These are phyloP conservation scores for Capsicum chinense DNA, from an alignment of 257 asterid species.

Conservation along the genomic window DNA sequence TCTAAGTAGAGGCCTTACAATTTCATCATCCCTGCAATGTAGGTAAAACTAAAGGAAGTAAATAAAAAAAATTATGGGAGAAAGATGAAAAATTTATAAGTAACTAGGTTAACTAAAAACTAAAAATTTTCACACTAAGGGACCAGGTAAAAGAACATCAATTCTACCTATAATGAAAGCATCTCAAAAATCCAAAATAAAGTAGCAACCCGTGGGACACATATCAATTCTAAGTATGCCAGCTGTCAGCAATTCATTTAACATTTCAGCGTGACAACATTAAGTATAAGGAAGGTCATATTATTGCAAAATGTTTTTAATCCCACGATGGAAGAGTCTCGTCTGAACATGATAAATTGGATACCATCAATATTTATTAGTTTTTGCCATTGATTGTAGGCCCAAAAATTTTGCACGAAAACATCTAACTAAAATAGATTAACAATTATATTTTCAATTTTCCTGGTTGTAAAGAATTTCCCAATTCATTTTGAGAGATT, in stretches of 20 bases:
- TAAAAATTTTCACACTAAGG: not conserved
- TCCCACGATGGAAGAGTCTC: not conserved
- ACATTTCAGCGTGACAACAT: not conserved
- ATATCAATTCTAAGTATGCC: not conserved
- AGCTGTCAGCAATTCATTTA: not conserved
- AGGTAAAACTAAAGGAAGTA: not conserved
- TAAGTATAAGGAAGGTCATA: not conserved
- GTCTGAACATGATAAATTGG: not conserved
- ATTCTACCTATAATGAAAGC: not conserved
- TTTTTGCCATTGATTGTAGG: not conserved
- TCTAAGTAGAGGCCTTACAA: conserved; percentile 32
- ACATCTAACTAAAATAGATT: not conserved
- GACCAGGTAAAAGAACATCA: not conserved
- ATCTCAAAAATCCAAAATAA: not conserved
- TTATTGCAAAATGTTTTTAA: not conserved
- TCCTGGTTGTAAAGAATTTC: not conserved
- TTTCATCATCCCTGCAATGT: conserved; percentile 24
- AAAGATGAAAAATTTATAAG: not conserved
- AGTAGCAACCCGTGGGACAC: not conserved
- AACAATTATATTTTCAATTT: conserved; percentile 21
- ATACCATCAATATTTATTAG: not conserved
- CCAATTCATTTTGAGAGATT: not conserved
- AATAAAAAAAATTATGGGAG: not conserved
- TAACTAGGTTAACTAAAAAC: not conserved
- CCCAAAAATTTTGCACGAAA: not conserved